Conservation (phyloP, 768 basidiomycete genomes). For the Dacryopinax spathularia region DNA sequence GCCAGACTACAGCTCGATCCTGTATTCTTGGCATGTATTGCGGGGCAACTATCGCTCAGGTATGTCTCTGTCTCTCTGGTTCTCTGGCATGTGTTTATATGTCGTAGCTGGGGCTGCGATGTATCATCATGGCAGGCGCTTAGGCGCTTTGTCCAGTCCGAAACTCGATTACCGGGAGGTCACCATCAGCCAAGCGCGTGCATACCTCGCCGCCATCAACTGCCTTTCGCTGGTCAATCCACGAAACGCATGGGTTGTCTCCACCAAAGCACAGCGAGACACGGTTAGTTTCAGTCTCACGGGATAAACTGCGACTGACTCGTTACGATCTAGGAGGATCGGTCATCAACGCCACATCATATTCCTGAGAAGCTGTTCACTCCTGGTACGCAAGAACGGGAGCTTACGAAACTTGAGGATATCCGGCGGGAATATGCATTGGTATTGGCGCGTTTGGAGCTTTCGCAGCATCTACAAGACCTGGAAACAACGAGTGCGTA, state of each 20-base stretch:
- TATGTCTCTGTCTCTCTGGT: constrained; percentile 28
- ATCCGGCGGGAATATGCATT: constrained; percentile 36
- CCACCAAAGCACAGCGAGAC: constrained; percentile 48
- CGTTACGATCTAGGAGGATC: not conserved
- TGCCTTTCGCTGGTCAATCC: constrained; percentile 68
- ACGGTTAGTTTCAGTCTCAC: constrained; percentile 40
- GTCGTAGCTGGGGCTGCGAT: constrained; percentile 69
- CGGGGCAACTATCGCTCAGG: constrained; percentile 86
- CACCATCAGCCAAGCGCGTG: constrained; percentile 59
- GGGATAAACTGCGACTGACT: not conserved
- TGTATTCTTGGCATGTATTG: constrained; percentile 87
- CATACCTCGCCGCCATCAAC: constrained; percentile 77
- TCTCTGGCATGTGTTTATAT: constrained; percentile 5
- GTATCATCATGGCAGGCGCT: constrained; percentile 79
- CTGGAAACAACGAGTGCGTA: constrained; percentile 44
- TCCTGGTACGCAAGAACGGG: constrained; percentile 17
- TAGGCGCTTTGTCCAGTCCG: constrained; percentile 35
- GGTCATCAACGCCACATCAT: constrained; percentile 10
- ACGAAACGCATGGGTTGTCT: constrained; percentile 62
- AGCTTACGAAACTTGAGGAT: constrained; percentile 27
- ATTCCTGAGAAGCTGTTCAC: constrained; percentile 26
- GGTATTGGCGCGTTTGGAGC: constrained; percentile 61
- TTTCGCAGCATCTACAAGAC: constrained; percentile 51
- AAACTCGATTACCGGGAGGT: constrained; percentile 32
- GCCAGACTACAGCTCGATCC: constrained; percentile 76